Evolutionary conservation across 495 filamentous ascomycete species (phyloP), one percentile per base, ranked within the genome.

Genomic region (Durotheca rogersii): DNA sequence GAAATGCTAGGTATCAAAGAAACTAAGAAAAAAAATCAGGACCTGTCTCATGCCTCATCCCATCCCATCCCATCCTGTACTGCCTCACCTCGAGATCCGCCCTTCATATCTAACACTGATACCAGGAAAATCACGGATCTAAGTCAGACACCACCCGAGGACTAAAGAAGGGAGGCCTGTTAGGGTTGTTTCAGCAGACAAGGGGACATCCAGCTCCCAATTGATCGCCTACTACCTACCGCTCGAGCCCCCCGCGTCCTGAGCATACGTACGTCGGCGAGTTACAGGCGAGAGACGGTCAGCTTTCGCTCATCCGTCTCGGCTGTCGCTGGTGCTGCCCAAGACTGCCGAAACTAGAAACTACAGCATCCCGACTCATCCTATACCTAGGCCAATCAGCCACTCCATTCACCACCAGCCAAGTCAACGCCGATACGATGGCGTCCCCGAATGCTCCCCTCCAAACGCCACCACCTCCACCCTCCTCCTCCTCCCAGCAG

Each of bases 401-500:
- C 27, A 51, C 41, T 32, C 16, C 25, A 35, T 37, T 18, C 20
- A 7, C 20, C 1, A 23, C 12, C 36, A 18, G n/a, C 18, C 29
- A 4, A 27, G 9, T 4, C 23, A 27, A 27, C n/a, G 23, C 23
- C 23, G 9, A 27, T 9, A 9, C 23, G 9, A 27, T 27, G 23
- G 23, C 23, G 9, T 27, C 23, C 23, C 23, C 23, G 23, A 27
- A 27, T 9, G 23, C 23, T 27, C 23, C 23, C 23, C 23, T 27
- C 4, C 23, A 27, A 9, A 27, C 4, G 4, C 23, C 23, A 4
- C 23, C 23, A 9, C 23, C 23, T 27, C 4, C 23, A 4, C 23
- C 23, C 23, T 27, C 23, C 23, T 35, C 44, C 39, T n/a, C 43
- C 35, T 37, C 40, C 23, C 18, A 7, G 14, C 49, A 14, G 15